These are phyloP conservation scores for Sequoia sempervirens DNA, from an alignment of 75 land plant species.

Conservation along the genomic window DNA sequence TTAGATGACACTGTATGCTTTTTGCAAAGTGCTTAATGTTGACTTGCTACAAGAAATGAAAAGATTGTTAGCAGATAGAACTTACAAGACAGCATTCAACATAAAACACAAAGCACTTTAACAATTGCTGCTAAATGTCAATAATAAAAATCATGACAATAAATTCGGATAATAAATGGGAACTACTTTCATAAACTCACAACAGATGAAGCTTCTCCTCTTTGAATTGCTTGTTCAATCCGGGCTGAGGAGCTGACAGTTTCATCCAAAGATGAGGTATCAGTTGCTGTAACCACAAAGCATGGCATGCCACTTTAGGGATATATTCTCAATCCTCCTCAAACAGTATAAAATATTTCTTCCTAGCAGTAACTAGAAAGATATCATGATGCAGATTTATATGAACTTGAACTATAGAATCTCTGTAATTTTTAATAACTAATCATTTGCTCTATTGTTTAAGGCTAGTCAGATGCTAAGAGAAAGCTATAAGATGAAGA, in stretches of 20 bases:
- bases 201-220: constrained; percentile 79
- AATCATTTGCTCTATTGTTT: background rate
- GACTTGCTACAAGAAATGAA: constrained; percentile 49
- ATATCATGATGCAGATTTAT: background rate
- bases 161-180: background rate
- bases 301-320: background rate
- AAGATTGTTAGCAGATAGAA: background rate
- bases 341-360: background rate
- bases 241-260: constrained; percentile 58
- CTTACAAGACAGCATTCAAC: background rate
- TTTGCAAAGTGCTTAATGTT: constrained; percentile 83
- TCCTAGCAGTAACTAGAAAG: background rate
- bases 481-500: background rate
- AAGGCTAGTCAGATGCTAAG: background rate
- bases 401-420: background rate
- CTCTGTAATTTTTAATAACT: background rate
- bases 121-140: background rate
- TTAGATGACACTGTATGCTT: constrained; percentile 75
- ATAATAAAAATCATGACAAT: background rate
- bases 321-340: background rate
- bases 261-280: constrained; percentile 36
- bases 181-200: constrained; percentile 18
- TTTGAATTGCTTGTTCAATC: constrained; percentile 55
- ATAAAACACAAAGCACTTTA: constrained; percentile 1
- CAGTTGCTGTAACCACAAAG: constrained; percentile 25